A percentile compares a stretch with the other conserved stretches of the same genome.
phyloP scores from a whole-genome alignment of 306 rosid genomes.

The Pterocarpus santalinus region DNA sequence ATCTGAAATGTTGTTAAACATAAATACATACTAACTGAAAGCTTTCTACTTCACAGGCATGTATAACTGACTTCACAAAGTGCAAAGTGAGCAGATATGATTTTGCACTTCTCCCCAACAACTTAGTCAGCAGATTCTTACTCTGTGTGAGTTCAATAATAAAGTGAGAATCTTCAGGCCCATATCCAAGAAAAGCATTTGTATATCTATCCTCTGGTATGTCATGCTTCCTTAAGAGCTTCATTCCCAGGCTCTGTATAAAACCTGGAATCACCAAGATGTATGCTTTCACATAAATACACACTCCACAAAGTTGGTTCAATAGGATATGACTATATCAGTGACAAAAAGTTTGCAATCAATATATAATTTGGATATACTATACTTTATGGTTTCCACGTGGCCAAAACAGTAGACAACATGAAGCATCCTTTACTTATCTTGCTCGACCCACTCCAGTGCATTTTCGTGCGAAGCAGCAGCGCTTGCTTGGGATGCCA shows the following conservation, averaged over 20 bases:
- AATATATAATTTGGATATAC: not conserved
- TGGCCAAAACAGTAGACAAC: slow-evolving; percentile 97
- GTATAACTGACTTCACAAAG: slow-evolving; percentile 36
- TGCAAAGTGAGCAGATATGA: slow-evolving; percentile 12
- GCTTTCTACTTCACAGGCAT: slow-evolving; percentile 36
- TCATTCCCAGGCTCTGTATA: slow-evolving; percentile 98
- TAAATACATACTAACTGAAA: slow-evolving; percentile 35
- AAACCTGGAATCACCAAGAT: slow-evolving; percentile 72
- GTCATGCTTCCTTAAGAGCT: slow-evolving; percentile 93
- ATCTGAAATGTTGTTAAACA: slow-evolving; percentile 65
- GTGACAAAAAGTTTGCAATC: not conserved
- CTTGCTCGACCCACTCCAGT: slow-evolving; percentile 93
- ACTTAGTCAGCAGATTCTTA: slow-evolving; percentile 60
- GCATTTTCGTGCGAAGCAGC: slow-evolving; percentile 78
- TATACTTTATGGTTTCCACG: slow-evolving; percentile 94
- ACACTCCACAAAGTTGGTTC: slow-evolving; percentile 7
- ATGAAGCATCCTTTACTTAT: slow-evolving; percentile 86
- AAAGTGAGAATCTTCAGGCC: slow-evolving; percentile 97
- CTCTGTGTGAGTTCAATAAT: slow-evolving; percentile 95
- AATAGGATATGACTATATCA: slow-evolving; percentile 16
- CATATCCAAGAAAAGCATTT: slow-evolving; percentile 95
- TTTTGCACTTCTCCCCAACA: slow-evolving; percentile 29
- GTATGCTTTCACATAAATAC: slow-evolving; percentile 6
- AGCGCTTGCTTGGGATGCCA: slow-evolving; percentile 68
- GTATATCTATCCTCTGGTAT: slow-evolving; percentile 98